These are phyloP conservation scores for Phytophthora macrochlamydospora DNA, from an alignment of 352 stramenopile species.

Conservation along the genomic window DNA sequence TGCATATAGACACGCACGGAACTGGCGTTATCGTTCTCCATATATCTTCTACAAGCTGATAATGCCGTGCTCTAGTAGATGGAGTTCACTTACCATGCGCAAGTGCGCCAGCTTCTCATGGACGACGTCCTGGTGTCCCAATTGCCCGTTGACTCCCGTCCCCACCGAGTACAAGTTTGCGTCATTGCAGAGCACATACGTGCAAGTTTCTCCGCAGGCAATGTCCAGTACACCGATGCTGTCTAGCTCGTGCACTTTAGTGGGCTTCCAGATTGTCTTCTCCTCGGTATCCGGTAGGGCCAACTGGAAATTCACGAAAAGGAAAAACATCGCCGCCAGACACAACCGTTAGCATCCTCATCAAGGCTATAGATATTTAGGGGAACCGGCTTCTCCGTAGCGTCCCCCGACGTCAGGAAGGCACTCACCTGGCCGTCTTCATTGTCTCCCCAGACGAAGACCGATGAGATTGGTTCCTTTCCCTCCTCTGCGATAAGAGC, in stretches of 20 bases:
- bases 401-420: constrained; percentile 12
- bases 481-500: constrained; percentile 36
- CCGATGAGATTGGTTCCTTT: constrained; percentile 49
- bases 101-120: constrained; percentile 84
- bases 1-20: constrained; percentile 27
- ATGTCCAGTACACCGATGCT: constrained; percentile 69
- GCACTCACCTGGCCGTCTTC: constrained; percentile 74
- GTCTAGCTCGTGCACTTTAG: constrained; percentile 63
- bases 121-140: constrained; percentile 78
- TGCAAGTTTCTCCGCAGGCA: constrained; percentile 65
- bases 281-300: constrained; percentile 47
- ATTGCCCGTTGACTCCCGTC: constrained; percentile 59
- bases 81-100: constrained; percentile 63
- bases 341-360: not conserved
- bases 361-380: too few species aligned
- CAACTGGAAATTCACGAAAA: constrained; percentile 34
- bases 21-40: constrained; percentile 9
- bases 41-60: constrained; percentile 1
- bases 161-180: constrained; percentile 78
- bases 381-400: not conserved
- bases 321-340: constrained; percentile 3
- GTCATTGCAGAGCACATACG: constrained; percentile 69
- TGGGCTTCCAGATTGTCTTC: constrained; percentile 66
- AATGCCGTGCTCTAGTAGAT: not conserved
- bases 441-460: constrained; percentile 82